Evolutionary conservation across 169 alveolate genomes (phyloP), one percentile per base, ranked within the genome.

Genomic region (Amoebophrya sp.): DNA sequence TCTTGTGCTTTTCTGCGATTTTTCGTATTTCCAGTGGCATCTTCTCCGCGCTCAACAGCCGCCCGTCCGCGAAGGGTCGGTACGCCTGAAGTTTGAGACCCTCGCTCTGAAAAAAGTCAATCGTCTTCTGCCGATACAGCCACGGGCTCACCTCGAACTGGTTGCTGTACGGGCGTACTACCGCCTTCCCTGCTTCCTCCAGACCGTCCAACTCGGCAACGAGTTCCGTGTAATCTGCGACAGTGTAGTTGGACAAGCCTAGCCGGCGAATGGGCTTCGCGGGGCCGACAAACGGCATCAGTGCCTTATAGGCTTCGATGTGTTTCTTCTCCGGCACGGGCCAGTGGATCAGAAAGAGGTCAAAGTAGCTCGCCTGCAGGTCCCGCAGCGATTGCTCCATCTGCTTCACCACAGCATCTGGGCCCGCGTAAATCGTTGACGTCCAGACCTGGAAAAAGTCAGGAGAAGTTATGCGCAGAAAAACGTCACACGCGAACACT

Each of bases 341-440:
- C 83, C 83, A 66, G 35, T 66, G 83, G 83, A 66, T 66, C 83
- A 66, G 83, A n/a, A 25, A 66, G 1, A 66, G 83, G 18, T 66
- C 83, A 1, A 66, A 18, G 83, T 66, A 66, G 35, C 32, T 25
- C 10, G 18, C 10, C 83, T 66, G 83, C 83, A 66, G 18, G 83
- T 66, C 83, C 83, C 35, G 29, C 10, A 66, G 35, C 1, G 83
- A 66, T 25, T 7, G 12, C 83, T 66, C 83, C 29, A 66, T 2
- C 83, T 66, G 83, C 83, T 7, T 25, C 12, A 66, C 29, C 1
- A 66, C 83, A 0, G 83, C 83, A 0, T 66, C 83, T 2, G 83
- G 83, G 29, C 83, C 83, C 83, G 29, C 83, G 83, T 66, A 66
- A n/a, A 66, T n/a, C 83, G 83, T 66, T 2, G 35, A 7, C 7